Conservation (phyloP, 192 early-diverging fungal species). For the Rhizophlyctis rosea region DNA sequence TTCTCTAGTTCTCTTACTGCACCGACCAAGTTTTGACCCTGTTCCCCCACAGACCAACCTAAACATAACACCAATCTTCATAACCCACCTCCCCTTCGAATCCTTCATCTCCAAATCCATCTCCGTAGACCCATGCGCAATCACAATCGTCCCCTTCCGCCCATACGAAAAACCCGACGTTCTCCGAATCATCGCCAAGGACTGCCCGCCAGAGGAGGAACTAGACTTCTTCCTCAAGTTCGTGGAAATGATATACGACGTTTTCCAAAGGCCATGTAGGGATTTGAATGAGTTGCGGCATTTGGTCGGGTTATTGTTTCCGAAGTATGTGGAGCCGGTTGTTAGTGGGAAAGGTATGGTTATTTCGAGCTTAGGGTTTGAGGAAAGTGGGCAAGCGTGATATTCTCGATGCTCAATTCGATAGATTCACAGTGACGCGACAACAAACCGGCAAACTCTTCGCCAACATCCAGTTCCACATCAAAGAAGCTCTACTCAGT, state of each 20-base stretch:
- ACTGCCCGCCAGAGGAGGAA: conserved; percentile 65
- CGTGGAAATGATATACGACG: conserved; percentile 75
- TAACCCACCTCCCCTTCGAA: conserved; percentile 73
- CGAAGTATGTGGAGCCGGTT: conserved; percentile 86
- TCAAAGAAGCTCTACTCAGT: conserved; percentile 77
- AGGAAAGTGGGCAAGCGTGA: neutral
- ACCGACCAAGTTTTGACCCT: conserved; percentile 2
- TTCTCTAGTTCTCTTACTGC: neutral
- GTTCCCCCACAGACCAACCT: conserved; percentile 30
- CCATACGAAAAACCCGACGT: conserved; percentile 72
- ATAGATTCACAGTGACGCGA: conserved; percentile 41
- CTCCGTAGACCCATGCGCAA: conserved; percentile 50
- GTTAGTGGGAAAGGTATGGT: conserved; percentile 62
- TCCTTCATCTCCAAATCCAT: conserved; percentile 71
- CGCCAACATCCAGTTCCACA: conserved; percentile 70
- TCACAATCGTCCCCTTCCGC: conserved; percentile 66
- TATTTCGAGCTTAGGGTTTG: neutral
- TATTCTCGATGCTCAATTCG: neutral
- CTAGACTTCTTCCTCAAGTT: conserved; percentile 66
- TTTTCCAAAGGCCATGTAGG: conserved; percentile 74
- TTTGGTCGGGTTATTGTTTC: conserved; percentile 75
- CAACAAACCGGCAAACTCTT: conserved; percentile 73
- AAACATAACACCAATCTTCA: conserved; percentile 69
- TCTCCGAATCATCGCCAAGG: conserved; percentile 64
- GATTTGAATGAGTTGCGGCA: conserved; percentile 87